Percentiles rank a stretch among this genome's conserved stretches.
phyloP scores from a whole-genome alignment of 345 rosid genomes.

The Moricandia moricandioides region DNA sequence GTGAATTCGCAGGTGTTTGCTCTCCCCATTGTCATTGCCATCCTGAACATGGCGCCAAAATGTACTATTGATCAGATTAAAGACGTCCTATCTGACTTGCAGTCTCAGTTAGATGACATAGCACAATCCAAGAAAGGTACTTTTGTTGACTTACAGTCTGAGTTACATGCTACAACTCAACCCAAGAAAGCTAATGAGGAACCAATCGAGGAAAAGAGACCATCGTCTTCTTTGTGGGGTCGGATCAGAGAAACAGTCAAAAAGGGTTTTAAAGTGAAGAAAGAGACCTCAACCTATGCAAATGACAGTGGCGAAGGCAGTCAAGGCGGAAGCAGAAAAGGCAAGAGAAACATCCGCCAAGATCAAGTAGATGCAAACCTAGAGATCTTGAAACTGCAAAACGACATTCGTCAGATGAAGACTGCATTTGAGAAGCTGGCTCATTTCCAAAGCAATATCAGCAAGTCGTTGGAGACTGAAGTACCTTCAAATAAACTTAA shows the following conservation, averaged over 20 bases:
- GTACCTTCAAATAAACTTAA: not conserved
- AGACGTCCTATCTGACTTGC: not conserved
- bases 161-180: too few species aligned
- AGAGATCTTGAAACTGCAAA: slow-evolving; percentile 2
- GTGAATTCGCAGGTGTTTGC: not conserved
- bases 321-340: slow-evolving; percentile 15
- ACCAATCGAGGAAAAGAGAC: not conserved
- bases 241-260: not conserved
- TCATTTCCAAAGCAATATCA: not conserved
- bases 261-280: not conserved
- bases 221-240: not conserved
- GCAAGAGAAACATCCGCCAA: not conserved
- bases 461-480: not conserved
- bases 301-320: slow-evolving; percentile 16
- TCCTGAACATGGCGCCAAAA: slow-evolving; percentile 7
- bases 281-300: not conserved
- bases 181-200: not conserved
- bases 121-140: not conserved
- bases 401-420: slow-evolving; percentile 25
- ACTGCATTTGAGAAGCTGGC: slow-evolving; percentile 9
- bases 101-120: not conserved
- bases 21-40: not conserved
- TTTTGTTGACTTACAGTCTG: too few species aligned
- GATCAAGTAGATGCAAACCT: not conserved
- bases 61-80: slow-evolving; percentile 8